Base-by-base conservation (phyloP, 2,329 filamentous ascomycete species). In the Aureobasidium sp. region DNA sequence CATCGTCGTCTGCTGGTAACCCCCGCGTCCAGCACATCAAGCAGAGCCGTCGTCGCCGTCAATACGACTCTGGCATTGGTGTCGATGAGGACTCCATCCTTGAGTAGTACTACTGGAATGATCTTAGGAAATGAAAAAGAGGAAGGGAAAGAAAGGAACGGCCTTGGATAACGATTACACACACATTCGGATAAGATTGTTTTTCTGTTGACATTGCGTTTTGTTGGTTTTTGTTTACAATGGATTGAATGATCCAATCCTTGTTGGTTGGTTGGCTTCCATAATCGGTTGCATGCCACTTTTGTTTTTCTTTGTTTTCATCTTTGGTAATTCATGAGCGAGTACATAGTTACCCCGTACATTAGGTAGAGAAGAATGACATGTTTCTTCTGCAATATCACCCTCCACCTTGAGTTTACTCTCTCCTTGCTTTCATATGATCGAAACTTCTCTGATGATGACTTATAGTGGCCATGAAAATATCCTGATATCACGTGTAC, bases 1-100 rank as follows among this genome's bases (percentile, higher is more conserved):
- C n/a, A 25, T 41, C 44, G 3, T 42, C 57, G 2, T 41, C 62
- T 25, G 37, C 39, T 22, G 44, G 34, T 6, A 57, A 62, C 36
- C 52, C 53, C 20, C 41, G 53, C 11, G 62, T 67, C 29, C 49
- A 62, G n/a, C 55, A 41, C 20, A 64, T 63, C 39, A 67, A 67
- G 55, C 64, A 64, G 41, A 55, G 56, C 20, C 65, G 61, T 60
- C 69, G 67, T 11, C 47, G 60, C 15, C 49, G 60, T 4, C 65
- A 68, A 42, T 64, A 67, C 47, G 69, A 70, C 56, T 68, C 66
- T 39, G 69, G 68, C 11, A 68, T 70, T 51, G 68, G 68, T 3
- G 62, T 70, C 42, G 67, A 65, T 8, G 61, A 62, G 11, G 51
- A 53, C 11, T 41, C 44, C 3, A 14, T 60, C 22, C 20, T 60